Evolutionary conservation across 164 flowering plant species (phyloP).

Genomic region (Dillenia turbinata): DNA sequence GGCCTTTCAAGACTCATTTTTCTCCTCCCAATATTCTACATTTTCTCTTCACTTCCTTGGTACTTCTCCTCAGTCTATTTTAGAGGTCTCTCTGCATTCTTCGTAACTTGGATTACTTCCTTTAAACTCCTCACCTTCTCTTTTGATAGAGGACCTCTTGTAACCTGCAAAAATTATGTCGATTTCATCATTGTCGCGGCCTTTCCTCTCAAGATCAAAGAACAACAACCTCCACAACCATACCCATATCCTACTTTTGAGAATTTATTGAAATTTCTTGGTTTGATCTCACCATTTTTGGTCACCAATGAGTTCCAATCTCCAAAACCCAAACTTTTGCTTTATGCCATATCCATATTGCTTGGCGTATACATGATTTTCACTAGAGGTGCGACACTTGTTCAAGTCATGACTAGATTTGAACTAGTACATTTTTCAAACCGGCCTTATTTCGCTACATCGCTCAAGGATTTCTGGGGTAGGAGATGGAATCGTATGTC

Average conservation of each 20-base stretch:
- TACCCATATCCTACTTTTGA: neutral
- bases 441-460: constrained; percentile 14
- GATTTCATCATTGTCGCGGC: neutral
- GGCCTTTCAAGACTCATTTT: constrained; percentile 9
- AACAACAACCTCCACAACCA: neutral
- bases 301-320: neutral
- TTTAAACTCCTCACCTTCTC: constrained; percentile 21
- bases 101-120: constrained; percentile 23
- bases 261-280: neutral
- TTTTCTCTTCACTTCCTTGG: constrained; percentile 19
- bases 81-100: constrained; percentile 13
- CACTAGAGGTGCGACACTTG: neutral
- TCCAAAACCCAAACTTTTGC: neutral
- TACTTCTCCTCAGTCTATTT: constrained; percentile 16
- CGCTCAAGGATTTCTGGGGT: constrained; percentile 15
- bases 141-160: neutral
- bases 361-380: neutral
- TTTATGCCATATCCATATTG: neutral
- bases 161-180: neutral
- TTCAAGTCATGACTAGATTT: neutral
- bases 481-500: neutral
- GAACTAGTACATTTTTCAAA: constrained; percentile 8
- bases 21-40: constrained; percentile 14
- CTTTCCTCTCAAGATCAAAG: neutral
- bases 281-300: neutral